Conservation (phyloP, 345 rosid genomes). For the Clarkia xantiana region DNA sequence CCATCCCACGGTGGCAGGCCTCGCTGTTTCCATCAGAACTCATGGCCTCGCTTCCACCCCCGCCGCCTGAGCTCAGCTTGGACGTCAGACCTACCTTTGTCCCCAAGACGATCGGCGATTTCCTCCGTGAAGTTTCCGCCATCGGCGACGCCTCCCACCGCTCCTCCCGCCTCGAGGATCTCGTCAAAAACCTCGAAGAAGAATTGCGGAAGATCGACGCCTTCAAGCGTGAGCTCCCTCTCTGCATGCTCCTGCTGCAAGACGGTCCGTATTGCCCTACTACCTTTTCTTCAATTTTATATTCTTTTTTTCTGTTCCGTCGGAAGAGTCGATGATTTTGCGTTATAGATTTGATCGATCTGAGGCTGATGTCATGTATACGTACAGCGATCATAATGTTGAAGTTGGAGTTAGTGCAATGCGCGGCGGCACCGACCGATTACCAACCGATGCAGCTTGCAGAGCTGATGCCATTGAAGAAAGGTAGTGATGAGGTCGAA, state of each 20-base stretch:
- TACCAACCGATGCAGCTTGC: conserved; percentile 42
- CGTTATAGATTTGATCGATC: background rate
- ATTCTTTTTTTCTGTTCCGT: too few species aligned
- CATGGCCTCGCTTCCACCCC: conserved; percentile 42
- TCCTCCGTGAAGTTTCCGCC: conserved; percentile 30
- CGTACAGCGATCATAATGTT: conserved; percentile 48
- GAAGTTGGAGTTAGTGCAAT: conserved; percentile 38
- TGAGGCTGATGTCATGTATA: conserved; percentile 5
- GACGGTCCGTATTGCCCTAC: conserved; percentile 37
- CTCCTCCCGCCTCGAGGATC: conserved; percentile 30
- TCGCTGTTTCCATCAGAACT: background rate
- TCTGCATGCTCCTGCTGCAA: conserved; percentile 57
- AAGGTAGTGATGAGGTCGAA: conserved; percentile 13
- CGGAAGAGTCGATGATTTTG: background rate
- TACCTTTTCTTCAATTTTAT: too few species aligned
- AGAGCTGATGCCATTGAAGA: conserved; percentile 61
- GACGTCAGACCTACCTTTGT: conserved; percentile 35
- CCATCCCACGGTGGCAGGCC: too few species aligned
- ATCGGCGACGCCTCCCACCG: conserved; percentile 32
- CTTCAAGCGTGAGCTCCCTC: conserved; percentile 78
- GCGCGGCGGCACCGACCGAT: conserved; percentile 3
- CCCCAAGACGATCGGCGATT: conserved; percentile 42
- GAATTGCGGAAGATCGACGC: conserved; percentile 78
- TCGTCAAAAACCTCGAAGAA: conserved; percentile 47
- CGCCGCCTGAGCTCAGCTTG: conserved; percentile 49